Percentiles rank a stretch among this genome's conserved stretches.
phyloP scores from a whole-genome alignment of 768 basidiomycete genomes.

The Russula emetica region DNA sequence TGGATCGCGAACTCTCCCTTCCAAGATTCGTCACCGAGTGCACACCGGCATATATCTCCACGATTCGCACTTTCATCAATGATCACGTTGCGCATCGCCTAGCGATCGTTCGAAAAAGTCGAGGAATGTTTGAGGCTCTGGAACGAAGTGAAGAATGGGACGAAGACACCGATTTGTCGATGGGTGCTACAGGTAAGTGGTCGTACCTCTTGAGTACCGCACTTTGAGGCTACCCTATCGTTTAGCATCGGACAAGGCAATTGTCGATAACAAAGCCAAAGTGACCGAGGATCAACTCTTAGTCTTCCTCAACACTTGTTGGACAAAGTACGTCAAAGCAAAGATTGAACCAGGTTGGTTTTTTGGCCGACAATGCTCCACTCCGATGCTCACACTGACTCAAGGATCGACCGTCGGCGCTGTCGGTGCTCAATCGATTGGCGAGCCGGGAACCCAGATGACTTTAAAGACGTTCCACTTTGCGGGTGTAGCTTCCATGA shows the following conservation, averaged over 20 bases:
- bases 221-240: neutral
- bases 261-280: slow-evolving; percentile 87
- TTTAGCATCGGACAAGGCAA: slow-evolving; percentile 59
- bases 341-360: slow-evolving; percentile 87
- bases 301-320: slow-evolving; percentile 79
- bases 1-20: slow-evolving; percentile 56
- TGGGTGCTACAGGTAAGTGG: slow-evolving; percentile 62
- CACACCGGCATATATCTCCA: slow-evolving; percentile 62
- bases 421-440: slow-evolving; percentile 97
- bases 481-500: slow-evolving; percentile 99
- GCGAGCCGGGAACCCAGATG: slow-evolving; percentile 99
- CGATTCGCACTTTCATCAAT: slow-evolving; percentile 65
- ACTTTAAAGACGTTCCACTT: slow-evolving; percentile 99
- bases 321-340: slow-evolving; percentile 89
- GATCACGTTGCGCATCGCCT: slow-evolving; percentile 62
- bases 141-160: slow-evolving; percentile 75
- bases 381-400: neutral
- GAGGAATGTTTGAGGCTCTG: slow-evolving; percentile 81
- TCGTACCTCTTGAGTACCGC: neutral
- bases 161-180: slow-evolving; percentile 65
- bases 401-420: slow-evolving; percentile 96
- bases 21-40: slow-evolving; percentile 65
- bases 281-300: slow-evolving; percentile 79
- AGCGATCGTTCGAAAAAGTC: slow-evolving; percentile 59
- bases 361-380: neutral